Percentiles rank a stretch among this genome's conserved stretches.
Evolutionary conservation across 805 yeast genomes (phyloP).

Genomic region (Isabelozyma rhagii): DNA sequence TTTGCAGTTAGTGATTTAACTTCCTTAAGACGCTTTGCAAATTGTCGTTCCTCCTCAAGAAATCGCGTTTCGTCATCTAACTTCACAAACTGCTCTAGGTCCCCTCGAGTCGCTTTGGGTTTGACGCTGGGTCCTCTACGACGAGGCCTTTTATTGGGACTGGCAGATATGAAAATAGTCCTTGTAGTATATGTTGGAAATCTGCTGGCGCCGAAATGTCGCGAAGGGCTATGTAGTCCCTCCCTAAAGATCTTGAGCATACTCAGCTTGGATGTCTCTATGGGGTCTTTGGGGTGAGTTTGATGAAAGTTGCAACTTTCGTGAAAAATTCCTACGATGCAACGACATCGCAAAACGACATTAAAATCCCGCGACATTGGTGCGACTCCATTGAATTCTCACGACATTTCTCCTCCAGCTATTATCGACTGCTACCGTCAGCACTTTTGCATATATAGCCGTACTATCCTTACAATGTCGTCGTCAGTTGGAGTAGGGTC

Average conservation of each 20-base stretch:
- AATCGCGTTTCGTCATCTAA: conserved; percentile 19
- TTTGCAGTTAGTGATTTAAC: conserved; percentile 25
- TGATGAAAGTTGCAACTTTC: neutral
- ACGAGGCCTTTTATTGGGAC: neutral
- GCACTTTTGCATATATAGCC: neutral
- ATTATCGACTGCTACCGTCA: too few species aligned
- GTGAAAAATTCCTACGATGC: neutral
- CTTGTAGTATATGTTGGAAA: neutral
- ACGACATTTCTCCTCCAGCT: neutral
- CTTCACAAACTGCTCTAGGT: neutral
- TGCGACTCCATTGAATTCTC: too few species aligned
- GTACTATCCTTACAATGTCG: conserved; percentile 3
- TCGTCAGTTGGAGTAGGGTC: conserved; percentile 11
- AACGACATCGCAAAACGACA: neutral
- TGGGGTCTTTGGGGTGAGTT: neutral
- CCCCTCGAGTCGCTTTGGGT: neutral
- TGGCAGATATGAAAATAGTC: neutral
- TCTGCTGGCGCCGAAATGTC: neutral
- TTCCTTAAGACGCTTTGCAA: conserved; percentile 21
- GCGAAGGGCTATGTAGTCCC: neutral
- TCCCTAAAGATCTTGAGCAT: neutral
- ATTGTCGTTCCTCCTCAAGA: conserved; percentile 18
- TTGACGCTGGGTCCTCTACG: neutral
- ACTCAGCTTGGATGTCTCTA: neutral
- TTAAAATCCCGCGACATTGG: neutral